phyloP scores from a whole-genome alignment of 768 basidiomycete genomes.

The Neoboletus brunneissimus region DNA sequence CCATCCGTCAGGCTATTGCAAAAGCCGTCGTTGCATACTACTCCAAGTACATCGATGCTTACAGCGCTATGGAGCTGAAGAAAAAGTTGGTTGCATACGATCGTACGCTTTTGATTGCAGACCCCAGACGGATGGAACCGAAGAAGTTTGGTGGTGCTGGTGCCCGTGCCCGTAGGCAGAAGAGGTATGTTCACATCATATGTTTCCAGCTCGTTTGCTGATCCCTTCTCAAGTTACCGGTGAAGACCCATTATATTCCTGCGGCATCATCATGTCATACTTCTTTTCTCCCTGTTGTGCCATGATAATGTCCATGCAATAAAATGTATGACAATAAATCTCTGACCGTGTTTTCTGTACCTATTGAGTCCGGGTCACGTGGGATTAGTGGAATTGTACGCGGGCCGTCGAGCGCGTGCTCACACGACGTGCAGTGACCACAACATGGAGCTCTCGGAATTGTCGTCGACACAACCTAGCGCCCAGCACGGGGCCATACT shows the following conservation, averaged over 20 bases:
- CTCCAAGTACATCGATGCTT: constrained; percentile 98
- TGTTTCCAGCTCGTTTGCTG: constrained; percentile 7
- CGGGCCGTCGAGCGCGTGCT: background rate
- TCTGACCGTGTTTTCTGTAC: background rate
- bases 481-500: constrained; percentile 33
- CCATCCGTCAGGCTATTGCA: constrained; percentile 97
- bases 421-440: background rate
- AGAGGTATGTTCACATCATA: constrained; percentile 54
- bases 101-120: constrained; percentile 84
- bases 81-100: constrained; percentile 97
- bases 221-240: constrained; percentile 61
- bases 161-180: constrained; percentile 98
- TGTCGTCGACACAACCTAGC: constrained; percentile 12
- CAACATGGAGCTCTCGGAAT: constrained; percentile 23
- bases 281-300: constrained; percentile 35
- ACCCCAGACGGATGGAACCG: constrained; percentile 97
- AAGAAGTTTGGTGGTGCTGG: constrained; percentile 99
- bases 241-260: constrained; percentile 33
- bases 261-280: constrained; percentile 46
- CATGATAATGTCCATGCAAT: constrained; percentile 37
- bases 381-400: background rate
- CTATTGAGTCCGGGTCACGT: constrained; percentile 7
- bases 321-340: constrained; percentile 22
- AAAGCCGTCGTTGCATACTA: constrained; percentile 98
- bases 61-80: constrained; percentile 95